phyloP scores from a whole-genome alignment of 257 asterid genomes.

The Nicotiana attenuata region DNA sequence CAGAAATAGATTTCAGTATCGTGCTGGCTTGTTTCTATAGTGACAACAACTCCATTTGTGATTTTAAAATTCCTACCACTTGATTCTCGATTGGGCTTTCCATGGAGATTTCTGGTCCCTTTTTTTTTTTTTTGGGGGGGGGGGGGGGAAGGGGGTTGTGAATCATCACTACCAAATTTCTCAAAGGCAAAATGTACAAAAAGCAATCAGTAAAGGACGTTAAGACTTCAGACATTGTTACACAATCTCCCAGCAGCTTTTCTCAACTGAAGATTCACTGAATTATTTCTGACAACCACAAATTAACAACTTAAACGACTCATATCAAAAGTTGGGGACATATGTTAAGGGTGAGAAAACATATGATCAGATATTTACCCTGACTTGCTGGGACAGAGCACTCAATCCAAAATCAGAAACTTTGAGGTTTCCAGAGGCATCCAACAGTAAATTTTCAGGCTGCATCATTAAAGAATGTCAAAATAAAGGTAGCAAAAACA shows the following conservation, averaged over 20 bases:
- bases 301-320: neutral
- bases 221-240: neutral
- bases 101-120: neutral
- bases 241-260: neutral
- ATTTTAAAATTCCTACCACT: neutral
- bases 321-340: neutral
- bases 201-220: neutral
- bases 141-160: neutral
- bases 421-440: slow-evolving; percentile 78
- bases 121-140: too few species aligned
- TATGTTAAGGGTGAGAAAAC: neutral
- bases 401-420: slow-evolving; percentile 95
- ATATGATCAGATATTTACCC: slow-evolving; percentile 42
- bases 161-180: neutral
- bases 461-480: slow-evolving; percentile 26
- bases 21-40: neutral
- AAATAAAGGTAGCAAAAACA: neutral
- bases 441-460: slow-evolving; percentile 88
- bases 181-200: neutral
- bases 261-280: neutral
- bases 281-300: neutral
- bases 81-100: neutral
- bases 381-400: slow-evolving; percentile 95
- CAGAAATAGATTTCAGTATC: neutral
- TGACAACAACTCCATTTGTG: neutral